phyloP scores from a whole-genome alignment of 2,329 filamentous ascomycete genomes.

The Pestalotiopsis sp. region DNA sequence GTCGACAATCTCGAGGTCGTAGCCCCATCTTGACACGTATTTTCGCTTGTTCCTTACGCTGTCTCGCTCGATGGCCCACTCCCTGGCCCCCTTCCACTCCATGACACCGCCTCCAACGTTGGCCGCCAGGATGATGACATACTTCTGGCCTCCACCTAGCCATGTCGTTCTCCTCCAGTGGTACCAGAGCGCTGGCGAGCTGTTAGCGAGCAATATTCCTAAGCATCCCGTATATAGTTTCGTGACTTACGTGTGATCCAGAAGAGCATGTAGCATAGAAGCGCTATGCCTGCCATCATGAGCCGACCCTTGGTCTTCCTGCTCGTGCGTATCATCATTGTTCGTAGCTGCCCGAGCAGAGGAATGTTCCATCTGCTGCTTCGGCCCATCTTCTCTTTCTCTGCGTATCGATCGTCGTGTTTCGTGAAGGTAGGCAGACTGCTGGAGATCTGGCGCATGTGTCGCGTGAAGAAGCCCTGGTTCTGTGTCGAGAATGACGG shows the following conservation, averaged over 20 bases:
- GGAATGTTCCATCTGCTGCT: conserved; percentile 59
- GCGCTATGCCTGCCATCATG: conserved; percentile 59
- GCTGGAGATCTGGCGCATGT: conserved; percentile 79
- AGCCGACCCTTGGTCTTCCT: conserved; percentile 68
- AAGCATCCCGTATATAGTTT: conserved; percentile 2
- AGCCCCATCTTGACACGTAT: conserved; percentile 87
- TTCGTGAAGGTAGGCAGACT: conserved; percentile 73
- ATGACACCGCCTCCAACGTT: conserved; percentile 97
- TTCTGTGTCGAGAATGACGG: conserved; percentile 80
- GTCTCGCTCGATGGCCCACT: conserved; percentile 98
- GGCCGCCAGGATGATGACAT: conserved; percentile 89
- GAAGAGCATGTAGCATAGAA: conserved; percentile 66
- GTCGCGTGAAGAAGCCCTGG: conserved; percentile 83
- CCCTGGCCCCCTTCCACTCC: conserved; percentile 96
- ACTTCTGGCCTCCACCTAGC: conserved; percentile 85
- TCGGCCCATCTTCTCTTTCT: conserved; percentile 76
- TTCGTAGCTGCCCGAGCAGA: conserved; percentile 49
- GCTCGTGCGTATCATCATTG: conserved; percentile 53
- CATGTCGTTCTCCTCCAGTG: conserved; percentile 72
- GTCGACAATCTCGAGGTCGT: conserved; percentile 93
- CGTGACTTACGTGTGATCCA: conserved; percentile 71
- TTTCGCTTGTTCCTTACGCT: conserved; percentile 93
- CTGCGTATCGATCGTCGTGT: conserved; percentile 55
- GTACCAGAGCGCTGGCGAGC: conserved; percentile 50
- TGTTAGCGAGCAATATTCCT: conserved; percentile 20